Evolutionary conservation across 208 protist genomes (phyloP).

Genomic region (Kentomonas sorsogonicus): DNA sequence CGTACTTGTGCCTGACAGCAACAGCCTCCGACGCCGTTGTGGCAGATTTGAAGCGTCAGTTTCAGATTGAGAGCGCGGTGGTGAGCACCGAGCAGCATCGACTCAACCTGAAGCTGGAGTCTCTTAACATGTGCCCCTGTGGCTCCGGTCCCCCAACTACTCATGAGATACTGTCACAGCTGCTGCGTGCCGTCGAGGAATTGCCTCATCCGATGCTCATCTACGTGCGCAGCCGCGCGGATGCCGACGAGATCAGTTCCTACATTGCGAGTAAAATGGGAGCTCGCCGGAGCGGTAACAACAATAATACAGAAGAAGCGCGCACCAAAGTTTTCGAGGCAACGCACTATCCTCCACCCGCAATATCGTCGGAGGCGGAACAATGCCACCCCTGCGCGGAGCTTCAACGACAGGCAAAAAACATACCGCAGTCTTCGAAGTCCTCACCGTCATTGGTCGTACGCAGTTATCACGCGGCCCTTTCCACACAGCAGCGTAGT

Average conservation of each 20-base stretch:
- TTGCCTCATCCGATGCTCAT: constrained; percentile 85
- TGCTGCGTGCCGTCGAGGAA: constrained; percentile 51
- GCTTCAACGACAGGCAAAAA: too few relatives aligned
- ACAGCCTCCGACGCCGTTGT: constrained; percentile 74
- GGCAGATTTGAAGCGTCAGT: constrained; percentile 57
- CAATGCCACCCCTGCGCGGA: too few relatives aligned
- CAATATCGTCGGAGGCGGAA: not conserved
- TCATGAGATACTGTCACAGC: constrained; percentile 43
- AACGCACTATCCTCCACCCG: constrained; percentile 3
- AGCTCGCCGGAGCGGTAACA: too few relatives aligned
- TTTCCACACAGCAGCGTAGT: constrained; percentile 37
- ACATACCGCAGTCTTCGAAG: too few relatives aligned
- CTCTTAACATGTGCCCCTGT: constrained; percentile 27
- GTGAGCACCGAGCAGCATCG: constrained; percentile 35
- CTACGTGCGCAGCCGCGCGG: constrained; percentile 77
- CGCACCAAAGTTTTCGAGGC: constrained; percentile 6
- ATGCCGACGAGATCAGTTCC: constrained; percentile 67
- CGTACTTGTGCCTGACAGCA: constrained; percentile 84
- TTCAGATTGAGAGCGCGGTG: constrained; percentile 62
- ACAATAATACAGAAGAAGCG: too few relatives aligned
- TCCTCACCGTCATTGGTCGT: too few relatives aligned
- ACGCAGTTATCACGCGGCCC: constrained; percentile 74
- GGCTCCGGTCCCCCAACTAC: constrained; percentile 21
- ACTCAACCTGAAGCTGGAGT: constrained; percentile 55
- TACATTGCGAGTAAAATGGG: too few relatives aligned